These are phyloP conservation scores for Chrysoporthe cubensis DNA, from an alignment of 2,329 filamentous ascomycete species.

Conservation along the genomic window DNA sequence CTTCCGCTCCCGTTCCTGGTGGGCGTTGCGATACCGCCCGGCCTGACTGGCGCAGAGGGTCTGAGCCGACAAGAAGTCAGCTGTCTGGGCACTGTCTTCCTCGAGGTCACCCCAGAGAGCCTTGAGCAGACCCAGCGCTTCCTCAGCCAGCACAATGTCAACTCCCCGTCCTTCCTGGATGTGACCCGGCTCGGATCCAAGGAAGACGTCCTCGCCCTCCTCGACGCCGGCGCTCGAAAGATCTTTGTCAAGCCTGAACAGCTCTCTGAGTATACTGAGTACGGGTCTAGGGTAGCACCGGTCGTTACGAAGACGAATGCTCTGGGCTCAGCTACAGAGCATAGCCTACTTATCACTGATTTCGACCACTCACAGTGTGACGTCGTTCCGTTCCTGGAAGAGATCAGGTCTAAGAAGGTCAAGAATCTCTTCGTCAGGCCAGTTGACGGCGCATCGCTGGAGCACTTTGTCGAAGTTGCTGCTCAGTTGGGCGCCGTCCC, in stretches of 20 bases:
- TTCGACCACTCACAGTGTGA: constrained; percentile 51
- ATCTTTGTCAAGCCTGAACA: constrained; percentile 79
- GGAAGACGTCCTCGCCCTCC: constrained; percentile 77
- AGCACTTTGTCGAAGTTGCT: constrained; percentile 51
- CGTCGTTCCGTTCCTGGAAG: constrained; percentile 48
- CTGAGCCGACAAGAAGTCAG: constrained; percentile 61
- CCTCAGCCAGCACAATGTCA: constrained; percentile 53
- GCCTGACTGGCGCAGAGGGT: constrained; percentile 52
- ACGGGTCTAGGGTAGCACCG: constrained; percentile 60
- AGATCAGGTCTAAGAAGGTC: constrained; percentile 50
- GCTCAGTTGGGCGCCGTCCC: constrained; percentile 65
- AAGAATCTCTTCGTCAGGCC: constrained; percentile 57
- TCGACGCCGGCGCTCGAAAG: constrained; percentile 83
- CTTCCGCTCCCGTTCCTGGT: constrained; percentile 67
- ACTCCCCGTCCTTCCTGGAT: constrained; percentile 73
- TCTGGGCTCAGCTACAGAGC: constrained; percentile 42
- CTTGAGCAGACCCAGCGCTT: constrained; percentile 51
- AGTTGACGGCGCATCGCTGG: constrained; percentile 46
- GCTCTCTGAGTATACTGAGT: constrained; percentile 61
- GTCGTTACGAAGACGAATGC: constrained; percentile 44
- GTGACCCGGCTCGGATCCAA: constrained; percentile 69
- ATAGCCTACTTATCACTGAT: constrained; percentile 57
- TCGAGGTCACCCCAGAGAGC: constrained; percentile 50
- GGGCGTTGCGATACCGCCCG: constrained; percentile 57
- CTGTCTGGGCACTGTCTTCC: constrained; percentile 62